A percentile compares a stretch with the other conserved stretches of the same genome.
Evolutionary conservation across 2,329 filamentous ascomycete species (phyloP).

Genomic region (Cordyceps fumosorosea): DNA sequence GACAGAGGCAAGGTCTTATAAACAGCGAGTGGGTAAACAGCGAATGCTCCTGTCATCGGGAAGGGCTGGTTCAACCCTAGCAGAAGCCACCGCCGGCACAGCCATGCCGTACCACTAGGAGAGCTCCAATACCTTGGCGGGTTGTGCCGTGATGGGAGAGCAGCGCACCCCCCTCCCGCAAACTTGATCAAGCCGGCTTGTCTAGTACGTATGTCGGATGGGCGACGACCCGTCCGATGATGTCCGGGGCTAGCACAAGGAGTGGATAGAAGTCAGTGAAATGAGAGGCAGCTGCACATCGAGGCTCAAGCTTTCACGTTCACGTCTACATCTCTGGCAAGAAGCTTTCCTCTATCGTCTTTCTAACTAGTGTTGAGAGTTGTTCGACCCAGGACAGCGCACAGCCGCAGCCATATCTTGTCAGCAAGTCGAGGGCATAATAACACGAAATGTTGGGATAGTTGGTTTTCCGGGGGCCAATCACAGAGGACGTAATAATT

Average conservation of each 20-base stretch:
- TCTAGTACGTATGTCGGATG: background rate
- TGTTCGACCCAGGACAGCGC: background rate
- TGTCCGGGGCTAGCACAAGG: background rate
- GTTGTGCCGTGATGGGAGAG: background rate
- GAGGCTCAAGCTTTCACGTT: background rate
- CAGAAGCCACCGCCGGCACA: background rate
- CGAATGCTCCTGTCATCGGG: background rate
- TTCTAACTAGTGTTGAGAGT: background rate
- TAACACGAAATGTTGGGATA: background rate
- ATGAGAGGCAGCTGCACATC: background rate
- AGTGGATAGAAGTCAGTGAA: background rate
- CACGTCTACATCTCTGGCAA: background rate
- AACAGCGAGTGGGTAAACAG: background rate
- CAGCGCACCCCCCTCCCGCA: background rate
- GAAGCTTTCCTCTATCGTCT: background rate
- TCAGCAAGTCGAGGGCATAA: background rate
- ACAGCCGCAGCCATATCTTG: background rate
- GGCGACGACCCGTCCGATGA: constrained; percentile 8
- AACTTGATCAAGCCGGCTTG: background rate
- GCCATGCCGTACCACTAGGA: background rate
- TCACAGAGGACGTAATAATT: background rate
- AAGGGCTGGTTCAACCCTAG: background rate
- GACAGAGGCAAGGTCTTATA: constrained; percentile 1
- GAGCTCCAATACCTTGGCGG: too few relatives aligned
- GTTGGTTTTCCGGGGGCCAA: background rate